These are phyloP conservation scores for Curvularia lunata DNA, from an alignment of 2,329 filamentous ascomycete species.

Conservation along the genomic window DNA sequence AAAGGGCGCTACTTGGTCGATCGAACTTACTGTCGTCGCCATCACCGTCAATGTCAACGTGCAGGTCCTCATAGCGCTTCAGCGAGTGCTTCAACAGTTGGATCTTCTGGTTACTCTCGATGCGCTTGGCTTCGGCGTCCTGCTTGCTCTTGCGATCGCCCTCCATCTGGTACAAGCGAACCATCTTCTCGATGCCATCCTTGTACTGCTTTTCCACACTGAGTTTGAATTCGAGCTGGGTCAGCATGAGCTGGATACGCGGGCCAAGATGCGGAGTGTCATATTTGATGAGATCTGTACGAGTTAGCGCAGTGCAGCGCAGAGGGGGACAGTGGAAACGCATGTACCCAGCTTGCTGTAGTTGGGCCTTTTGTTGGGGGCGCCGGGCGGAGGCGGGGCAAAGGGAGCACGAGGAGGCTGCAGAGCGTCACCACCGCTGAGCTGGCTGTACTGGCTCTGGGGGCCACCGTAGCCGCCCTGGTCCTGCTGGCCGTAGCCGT, in stretches of 20 bases:
- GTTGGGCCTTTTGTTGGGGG: constrained; percentile 74
- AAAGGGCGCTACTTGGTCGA: neutral
- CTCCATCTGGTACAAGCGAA: constrained; percentile 95
- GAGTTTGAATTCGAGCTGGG: constrained; percentile 97
- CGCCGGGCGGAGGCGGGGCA: constrained; percentile 72
- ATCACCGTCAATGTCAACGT: constrained; percentile 84
- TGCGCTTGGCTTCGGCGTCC: constrained; percentile 85
- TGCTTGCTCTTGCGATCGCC: constrained; percentile 94
- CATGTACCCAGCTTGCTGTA: constrained; percentile 91
- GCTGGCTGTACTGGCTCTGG: constrained; percentile 59
- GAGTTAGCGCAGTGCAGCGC: neutral
- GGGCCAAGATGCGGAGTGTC: constrained; percentile 94
- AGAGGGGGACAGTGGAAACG: neutral
- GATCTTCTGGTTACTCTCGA: constrained; percentile 98
- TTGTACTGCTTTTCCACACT: constrained; percentile 99
- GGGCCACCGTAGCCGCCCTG: constrained; percentile 67
- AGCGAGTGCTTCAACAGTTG: constrained; percentile 92
- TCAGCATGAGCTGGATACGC: constrained; percentile 98
- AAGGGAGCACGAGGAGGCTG: constrained; percentile 85
- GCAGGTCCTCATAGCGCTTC: constrained; percentile 95
- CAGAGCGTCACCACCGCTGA: constrained; percentile 71
- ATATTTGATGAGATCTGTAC: constrained; percentile 93
- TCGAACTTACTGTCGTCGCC: constrained; percentile 77
- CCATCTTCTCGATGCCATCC: constrained; percentile 99
- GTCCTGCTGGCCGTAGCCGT: constrained; percentile 60